These are phyloP conservation scores for Harringtonia aguacate DNA, from an alignment of 2,329 filamentous ascomycete genomes.

Conservation along the genomic window DNA sequence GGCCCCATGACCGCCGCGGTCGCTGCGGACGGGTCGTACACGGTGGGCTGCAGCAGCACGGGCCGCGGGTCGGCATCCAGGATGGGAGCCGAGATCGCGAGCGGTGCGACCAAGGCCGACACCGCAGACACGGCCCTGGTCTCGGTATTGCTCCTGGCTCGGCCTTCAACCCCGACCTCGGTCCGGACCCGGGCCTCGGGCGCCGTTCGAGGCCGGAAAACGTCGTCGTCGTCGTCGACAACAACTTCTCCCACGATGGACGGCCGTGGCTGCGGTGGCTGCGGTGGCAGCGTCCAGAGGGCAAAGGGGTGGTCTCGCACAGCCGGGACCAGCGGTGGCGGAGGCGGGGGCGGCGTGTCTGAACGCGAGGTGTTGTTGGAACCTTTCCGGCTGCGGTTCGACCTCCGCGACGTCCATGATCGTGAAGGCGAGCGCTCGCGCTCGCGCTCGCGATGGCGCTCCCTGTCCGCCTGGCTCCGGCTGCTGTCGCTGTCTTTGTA, in stretches of 20 bases:
- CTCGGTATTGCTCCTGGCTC: too few relatives aligned
- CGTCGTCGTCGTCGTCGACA: constrained; percentile 3
- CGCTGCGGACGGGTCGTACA: constrained; percentile 36
- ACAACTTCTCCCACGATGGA: background rate
- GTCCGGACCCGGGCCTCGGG: too few relatives aligned
- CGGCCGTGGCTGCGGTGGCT: constrained; percentile 5
- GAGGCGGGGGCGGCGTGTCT: background rate
- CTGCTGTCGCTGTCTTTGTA: constrained; percentile 10
- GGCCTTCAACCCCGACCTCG: too few relatives aligned
- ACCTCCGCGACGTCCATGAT: constrained; percentile 1
- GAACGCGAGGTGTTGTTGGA: background rate
- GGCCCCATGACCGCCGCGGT: background rate
- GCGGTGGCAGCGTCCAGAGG: constrained; percentile 9
- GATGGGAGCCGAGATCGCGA: constrained; percentile 39
- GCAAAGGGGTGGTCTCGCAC: constrained; percentile 9
- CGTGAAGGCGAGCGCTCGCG: constrained; percentile 5
- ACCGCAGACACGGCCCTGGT: background rate
- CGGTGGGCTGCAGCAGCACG: constrained; percentile 43
- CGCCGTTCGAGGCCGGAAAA: constrained; percentile 12
- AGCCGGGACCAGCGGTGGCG: background rate
- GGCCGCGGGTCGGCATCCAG: constrained; percentile 36
- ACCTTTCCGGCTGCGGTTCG: constrained; percentile 5
- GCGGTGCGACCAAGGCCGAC: constrained; percentile 7
- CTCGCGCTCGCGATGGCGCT: constrained; percentile 4
- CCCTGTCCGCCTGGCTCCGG: constrained; percentile 7